Evolutionary conservation across 2,329 filamentous ascomycete species (phyloP), one percentile per base, ranked within the genome.

Genomic region (Neocucurbitaria cava): DNA sequence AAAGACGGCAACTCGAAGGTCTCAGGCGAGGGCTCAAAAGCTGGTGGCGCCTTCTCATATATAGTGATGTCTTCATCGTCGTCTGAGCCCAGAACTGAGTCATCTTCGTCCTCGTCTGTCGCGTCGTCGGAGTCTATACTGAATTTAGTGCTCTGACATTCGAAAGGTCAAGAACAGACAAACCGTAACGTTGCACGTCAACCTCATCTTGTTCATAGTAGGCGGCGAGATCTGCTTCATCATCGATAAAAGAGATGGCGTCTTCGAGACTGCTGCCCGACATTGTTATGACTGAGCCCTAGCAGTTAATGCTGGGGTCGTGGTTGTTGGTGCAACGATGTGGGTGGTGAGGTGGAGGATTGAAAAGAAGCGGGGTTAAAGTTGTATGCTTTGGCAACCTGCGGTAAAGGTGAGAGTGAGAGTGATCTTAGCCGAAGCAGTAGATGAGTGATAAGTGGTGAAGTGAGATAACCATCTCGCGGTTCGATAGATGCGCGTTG

Each of bases 101-200:
- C 42, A 21, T n/a, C n/a, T n/a, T 46, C 49, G n/a, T 45, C 38
- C 15, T 53, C 38, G 17, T 21, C 18, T 2, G 17, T 18, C 11
- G 24, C 31, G 10, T 49, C 20, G 5, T 52, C 42, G 5, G 36
- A 28, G 15, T 52, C 28, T 31, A 24, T 6, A 41, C 11, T n/a
- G 18, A 23, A n/a, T 5, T 41, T 13, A 41, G 18, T 5, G 3
- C 23, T 20, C 24, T 15, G 39, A 21, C 8, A n/a, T n/a, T 3
- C 5, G 9, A 17, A 41, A 41, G 15, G 5, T 10, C 20, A 5
- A 6, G 21, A 15, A 23, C 13, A 3, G 2, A 36, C 33, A 35
- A n/a, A 50, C 54, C 50, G 35, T 52, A 58, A 8, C 39, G 23
- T n/a, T 54, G 42, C 13, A 49, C 18, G 5, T 56, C 53, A 18